A percentile compares a stretch with the other conserved stretches of the same genome.
Conservation (phyloP, 352 stramenopile genomes). For the Phytopythium boreale region DNA sequence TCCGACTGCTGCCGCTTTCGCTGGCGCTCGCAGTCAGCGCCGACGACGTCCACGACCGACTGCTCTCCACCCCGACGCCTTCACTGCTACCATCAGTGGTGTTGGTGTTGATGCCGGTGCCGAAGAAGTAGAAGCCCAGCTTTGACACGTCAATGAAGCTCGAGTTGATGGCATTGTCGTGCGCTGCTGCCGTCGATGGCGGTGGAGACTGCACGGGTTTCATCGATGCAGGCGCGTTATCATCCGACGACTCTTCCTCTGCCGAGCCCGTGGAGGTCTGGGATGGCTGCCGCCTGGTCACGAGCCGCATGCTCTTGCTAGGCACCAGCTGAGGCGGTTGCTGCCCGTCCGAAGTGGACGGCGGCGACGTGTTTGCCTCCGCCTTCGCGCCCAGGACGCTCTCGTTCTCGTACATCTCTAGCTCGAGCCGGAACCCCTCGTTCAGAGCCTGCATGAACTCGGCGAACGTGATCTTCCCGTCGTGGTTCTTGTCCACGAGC, state of each 20-base stretch:
- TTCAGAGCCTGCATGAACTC: constrained; percentile 82
- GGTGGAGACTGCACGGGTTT: not conserved
- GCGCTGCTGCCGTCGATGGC: not conserved
- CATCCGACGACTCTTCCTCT: constrained; percentile 12
- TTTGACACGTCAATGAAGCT: constrained; percentile 34
- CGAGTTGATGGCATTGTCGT: not conserved
- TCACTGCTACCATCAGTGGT: not conserved
- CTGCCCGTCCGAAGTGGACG: not conserved
- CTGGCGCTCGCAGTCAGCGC: not conserved
- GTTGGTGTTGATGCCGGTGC: not conserved
- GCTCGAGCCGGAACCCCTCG: constrained; percentile 63
- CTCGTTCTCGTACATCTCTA: constrained; percentile 62
- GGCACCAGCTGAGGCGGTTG: not conserved
- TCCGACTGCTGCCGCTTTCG: constrained; percentile 7
- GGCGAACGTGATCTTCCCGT: constrained; percentile 59
- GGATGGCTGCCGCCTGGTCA: constrained; percentile 15
- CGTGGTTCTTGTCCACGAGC: constrained; percentile 61
- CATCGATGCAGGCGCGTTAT: constrained; percentile 6
- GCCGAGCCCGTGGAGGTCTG: constrained; percentile 11
- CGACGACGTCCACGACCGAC: constrained; percentile 1
- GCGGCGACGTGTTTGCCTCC: not conserved
- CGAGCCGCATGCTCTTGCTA: constrained; percentile 13
- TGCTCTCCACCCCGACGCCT: not conserved
- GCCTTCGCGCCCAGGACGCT: not conserved
- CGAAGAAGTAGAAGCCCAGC: constrained; percentile 12